phyloP scores from a whole-genome alignment of 768 basidiomycete genomes.

The Amanita brunnescens region DNA sequence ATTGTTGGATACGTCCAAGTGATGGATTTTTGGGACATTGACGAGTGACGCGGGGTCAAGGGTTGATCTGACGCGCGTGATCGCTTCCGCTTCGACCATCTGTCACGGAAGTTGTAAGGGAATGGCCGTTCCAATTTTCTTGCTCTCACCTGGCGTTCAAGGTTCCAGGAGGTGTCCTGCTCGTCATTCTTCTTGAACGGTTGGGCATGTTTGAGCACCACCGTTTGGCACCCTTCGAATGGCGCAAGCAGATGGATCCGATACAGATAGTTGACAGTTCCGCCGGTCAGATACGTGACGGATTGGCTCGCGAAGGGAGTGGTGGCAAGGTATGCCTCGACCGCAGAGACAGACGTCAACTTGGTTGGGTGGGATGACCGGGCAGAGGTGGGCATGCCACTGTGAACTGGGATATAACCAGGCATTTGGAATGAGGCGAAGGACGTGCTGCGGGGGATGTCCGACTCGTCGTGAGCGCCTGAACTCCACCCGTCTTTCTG shows the following conservation, averaged over 20 bases:
- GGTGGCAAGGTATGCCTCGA: slow-evolving; percentile 22
- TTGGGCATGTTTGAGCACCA: slow-evolving; percentile 38
- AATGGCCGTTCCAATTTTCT: background rate
- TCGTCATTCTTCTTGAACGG: slow-evolving; percentile 17
- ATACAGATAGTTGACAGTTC: slow-evolving; percentile 32
- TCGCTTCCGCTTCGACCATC: background rate
- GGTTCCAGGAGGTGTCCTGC: no score
- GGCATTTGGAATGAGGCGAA: no score
- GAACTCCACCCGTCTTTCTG: no score
- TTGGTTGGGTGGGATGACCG: background rate
- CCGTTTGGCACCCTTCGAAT: slow-evolving; percentile 21
- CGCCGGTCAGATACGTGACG: slow-evolving; percentile 26
- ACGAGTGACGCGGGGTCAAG: background rate
- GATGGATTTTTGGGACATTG: background rate
- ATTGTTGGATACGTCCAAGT: background rate
- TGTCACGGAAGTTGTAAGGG: background rate
- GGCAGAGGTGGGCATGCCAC: background rate
- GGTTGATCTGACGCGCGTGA: background rate
- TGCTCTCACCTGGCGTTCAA: background rate
- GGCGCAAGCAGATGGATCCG: slow-evolving; percentile 25
- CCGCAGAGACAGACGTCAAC: slow-evolving; percentile 1
- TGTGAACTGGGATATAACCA: background rate
- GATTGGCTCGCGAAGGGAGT: slow-evolving; percentile 26
- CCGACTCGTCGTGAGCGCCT: no score
- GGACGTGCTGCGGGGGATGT: no score